Percentiles rank a stretch among this genome's conserved stretches.
These are phyloP conservation scores for Sporisorium exsertum DNA, from an alignment of 1,284 basidiomycete genomes.

Conservation along the genomic window DNA sequence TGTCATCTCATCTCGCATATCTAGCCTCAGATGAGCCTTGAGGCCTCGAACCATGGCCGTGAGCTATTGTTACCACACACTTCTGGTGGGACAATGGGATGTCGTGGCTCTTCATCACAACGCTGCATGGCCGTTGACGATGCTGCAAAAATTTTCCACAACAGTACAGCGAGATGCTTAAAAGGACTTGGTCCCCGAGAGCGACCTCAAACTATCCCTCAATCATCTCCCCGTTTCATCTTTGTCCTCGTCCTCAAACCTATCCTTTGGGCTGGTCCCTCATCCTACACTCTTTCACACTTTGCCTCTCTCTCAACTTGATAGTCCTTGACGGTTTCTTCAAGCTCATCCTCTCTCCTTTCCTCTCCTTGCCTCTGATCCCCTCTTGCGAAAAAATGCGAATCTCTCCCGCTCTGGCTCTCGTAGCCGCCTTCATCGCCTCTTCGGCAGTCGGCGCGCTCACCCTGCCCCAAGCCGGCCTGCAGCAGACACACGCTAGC, in stretches of 20 bases:
- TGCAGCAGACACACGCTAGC: not conserved
- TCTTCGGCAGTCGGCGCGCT: conserved; percentile 14
- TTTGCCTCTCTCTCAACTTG: not conserved
- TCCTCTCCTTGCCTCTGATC: not conserved
- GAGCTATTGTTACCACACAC: not conserved
- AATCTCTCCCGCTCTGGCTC: conserved; percentile 23
- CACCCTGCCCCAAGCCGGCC: conserved; percentile 12
- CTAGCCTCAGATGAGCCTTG: not conserved
- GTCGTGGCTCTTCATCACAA: not conserved
- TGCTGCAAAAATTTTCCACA: not conserved
- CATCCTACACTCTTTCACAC: conserved; percentile 19
- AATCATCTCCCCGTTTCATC: conserved; percentile 1
- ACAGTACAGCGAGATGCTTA: not conserved
- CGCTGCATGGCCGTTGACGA: not conserved
- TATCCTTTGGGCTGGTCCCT: conserved; percentile 28
- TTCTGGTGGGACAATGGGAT: not conserved
- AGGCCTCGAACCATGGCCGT: too few species aligned
- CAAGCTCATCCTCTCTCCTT: not conserved
- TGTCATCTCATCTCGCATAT: not conserved
- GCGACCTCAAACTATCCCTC: not conserved
- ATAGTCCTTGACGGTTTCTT: not conserved
- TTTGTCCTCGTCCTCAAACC: not conserved
- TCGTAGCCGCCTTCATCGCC: conserved; percentile 27
- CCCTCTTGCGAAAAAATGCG: conserved; percentile 27
- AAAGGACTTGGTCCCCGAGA: not conserved